Base-by-base conservation (phyloP, 129 eudicot species). In the Lonicera japonica region DNA sequence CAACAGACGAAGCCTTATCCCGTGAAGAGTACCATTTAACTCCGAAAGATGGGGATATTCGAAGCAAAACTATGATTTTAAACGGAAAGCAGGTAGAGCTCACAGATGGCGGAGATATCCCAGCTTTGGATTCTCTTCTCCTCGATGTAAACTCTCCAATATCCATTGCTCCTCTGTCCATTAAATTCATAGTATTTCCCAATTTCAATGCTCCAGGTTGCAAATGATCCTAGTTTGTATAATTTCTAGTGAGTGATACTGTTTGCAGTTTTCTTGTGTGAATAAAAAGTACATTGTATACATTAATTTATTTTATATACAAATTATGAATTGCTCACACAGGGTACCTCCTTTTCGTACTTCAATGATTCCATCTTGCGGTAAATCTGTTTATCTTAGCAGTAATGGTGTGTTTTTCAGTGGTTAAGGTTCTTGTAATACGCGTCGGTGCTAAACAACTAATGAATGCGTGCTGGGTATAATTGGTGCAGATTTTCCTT, bases 1-100 rank as follows among this genome's bases (percentile, higher is more conserved):
- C 85, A 22, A 77, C 92, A 47, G 87, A 81, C 21, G 86, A 58
- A 68, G 39, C 70, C 18, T 58, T 86, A 21, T 59, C 59, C 8
- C 74, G 95, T 15, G 95, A 91, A 59, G 97, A 87, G 72, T 91
- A 91, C 73, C 88, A 87, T 52, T 77, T 91, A 43, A 82, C 97
- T 9, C 94, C 97, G 6, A 68, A 78, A 65, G 71, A 70, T 25
- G 90, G 96, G 14, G 13, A 81, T 51, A 69, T 91, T 48, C 81
- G 17, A 62, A 84, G 88, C 76, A 81, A 74, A 68, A 75, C 77
- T 11, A 84, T 87, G 94, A 68, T 79, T 41, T 67, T 91, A 25
- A 91, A 91, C 64, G 94, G 94, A n/a, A 48, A 48, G n/a, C 86
- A 78, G 22, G 62, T 91, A 70, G 70, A 66, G 66, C 65, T 84